Evolutionary conservation across 164 flowering plant species (phyloP).

Genomic region (Santalum album): DNA sequence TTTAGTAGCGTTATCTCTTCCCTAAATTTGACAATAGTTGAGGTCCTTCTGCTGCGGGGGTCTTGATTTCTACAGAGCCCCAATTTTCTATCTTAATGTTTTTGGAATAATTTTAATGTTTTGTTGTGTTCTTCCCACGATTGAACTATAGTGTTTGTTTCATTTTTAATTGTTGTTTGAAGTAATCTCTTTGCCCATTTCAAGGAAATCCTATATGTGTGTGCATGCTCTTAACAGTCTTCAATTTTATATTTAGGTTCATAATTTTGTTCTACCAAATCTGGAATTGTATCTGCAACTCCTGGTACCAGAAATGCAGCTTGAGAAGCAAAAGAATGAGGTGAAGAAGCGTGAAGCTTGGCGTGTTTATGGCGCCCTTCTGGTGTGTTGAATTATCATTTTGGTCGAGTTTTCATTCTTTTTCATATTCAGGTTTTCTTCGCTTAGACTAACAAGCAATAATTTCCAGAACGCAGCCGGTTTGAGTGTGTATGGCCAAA

Average conservation of each 20-base stretch:
- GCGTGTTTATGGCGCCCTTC: constrained; percentile 84
- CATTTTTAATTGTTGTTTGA: no score
- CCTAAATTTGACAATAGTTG: no score
- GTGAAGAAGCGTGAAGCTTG: constrained; percentile 88
- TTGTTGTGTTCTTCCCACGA: no score
- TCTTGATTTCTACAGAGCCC: no score
- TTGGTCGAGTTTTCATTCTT: neutral
- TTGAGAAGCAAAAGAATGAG: constrained; percentile 79
- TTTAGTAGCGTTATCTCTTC: no score
- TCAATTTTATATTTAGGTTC: constrained; percentile 42
- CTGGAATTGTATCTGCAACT: constrained; percentile 74
- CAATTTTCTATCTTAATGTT: no score
- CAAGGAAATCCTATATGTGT: no score
- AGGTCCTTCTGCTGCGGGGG: no score
- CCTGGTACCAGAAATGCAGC: constrained; percentile 71
- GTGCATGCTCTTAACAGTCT: neutral
- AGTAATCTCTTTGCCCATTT: no score
- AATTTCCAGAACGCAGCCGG: constrained; percentile 71
- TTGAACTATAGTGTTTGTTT: no score
- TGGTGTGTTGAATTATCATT: constrained; percentile 34
- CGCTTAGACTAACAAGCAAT: constrained; percentile 11
- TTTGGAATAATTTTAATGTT: no score
- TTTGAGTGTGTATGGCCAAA: constrained; percentile 53
- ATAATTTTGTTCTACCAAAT: constrained; percentile 75
- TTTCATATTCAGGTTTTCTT: neutral